Evolutionary conservation across 495 filamentous ascomycete genomes (phyloP), one percentile per base, ranked within the genome.

Genomic region (Lichenothelia convexa): DNA sequence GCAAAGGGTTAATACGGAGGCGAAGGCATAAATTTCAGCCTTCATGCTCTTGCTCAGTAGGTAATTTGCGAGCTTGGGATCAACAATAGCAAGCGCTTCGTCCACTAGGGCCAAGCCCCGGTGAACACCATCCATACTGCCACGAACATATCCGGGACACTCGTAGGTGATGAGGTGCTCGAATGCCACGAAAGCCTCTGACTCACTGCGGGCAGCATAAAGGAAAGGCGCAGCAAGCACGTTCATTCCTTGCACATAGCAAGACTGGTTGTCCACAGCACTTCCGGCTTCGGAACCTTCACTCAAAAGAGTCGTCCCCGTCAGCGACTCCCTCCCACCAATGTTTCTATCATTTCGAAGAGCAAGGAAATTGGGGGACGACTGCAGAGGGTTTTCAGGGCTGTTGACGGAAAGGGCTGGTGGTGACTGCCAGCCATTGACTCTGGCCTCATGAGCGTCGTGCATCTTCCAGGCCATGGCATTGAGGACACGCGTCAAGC

Each of bases 181-280:
- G 53, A 99, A 95, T 7, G 84, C 74, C 19, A 80, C 74, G 39
- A 93, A 95, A 8, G 91, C 89, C 53, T 99, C 84, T 0, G 84
- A 80, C 55, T 99, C 89, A 47, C 81, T 92, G 41, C 81, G 75
- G 13, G 89, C 85, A 2, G 86, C 84, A 56, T 99, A 99, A 29
- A 95, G 67, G 47, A 99, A 94, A 0, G 89, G 91, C 6, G 89
- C 89, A 23, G 82, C 86, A n/a, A 97, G 70, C n/a, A 95, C 87
- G 51, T 95, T 97, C 89, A 97, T 95, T 39, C 89, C 89, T 53
- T 99, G 89, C 4, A 95, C 91, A 53, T 99, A 99, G 36, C 80
- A 82, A 9, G 80, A 79, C 11, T 75, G 67, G 5, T 30, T 30
- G 1, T 31, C 19, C 40, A 79, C 75, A 12, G 59, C 60, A 1